Evolutionary conservation across 202 grass and related monocot species (phyloP), one percentile per base, ranked within the genome.

Genomic region (Tripidium arundinaceum): DNA sequence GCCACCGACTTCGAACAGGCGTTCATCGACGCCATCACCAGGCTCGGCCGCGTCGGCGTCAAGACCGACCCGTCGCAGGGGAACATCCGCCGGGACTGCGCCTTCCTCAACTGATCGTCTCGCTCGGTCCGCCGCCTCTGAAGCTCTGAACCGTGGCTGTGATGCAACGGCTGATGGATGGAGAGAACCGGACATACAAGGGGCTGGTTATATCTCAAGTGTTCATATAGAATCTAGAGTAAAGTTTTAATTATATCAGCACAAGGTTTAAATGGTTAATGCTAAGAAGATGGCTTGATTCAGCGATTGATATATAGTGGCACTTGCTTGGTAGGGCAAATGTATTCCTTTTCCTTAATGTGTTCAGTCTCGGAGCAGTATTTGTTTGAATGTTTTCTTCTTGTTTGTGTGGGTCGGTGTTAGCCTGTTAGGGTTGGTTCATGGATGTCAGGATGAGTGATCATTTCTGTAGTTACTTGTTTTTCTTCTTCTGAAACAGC

Each of bases 1-100:
- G 39, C 50, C 28, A 19, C 70, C 62, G 86, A 21, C 27, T 98
- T 98, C 87, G 12, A 89, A 70, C 11, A 12, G 59, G 83, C 91
- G 10, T 98, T 98, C 85, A 63, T 86, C 75, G 7, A 49, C 4
- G 94, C 94, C 28, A 89, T 98, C 11, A 94, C 86, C 27, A 98
- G 77, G 80, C 79, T 94, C 83, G 94, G 90, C 5, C 92, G 94
- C 28, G 90, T 94, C 66, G 94, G 90, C 27, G 92, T 94, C 72
- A 98, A 98, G 76, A 94, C 94, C 34, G 94, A 87, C 34, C 78
- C 65, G 10, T 75, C 89, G 15, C 80, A 82, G 29, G 94, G 94
- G 8, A 93, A 98, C 82, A 91, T 94, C 13, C 89, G 94, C 36
- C 75, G 34, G 0, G 86, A 98, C 68, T 98, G 94, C 69, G 94